Percentiles rank a stretch among this genome's conserved stretches.
These are phyloP conservation scores for Centrapalus pauciflorus DNA, from an alignment of 129 eudicot genomes.

Conservation along the genomic window DNA sequence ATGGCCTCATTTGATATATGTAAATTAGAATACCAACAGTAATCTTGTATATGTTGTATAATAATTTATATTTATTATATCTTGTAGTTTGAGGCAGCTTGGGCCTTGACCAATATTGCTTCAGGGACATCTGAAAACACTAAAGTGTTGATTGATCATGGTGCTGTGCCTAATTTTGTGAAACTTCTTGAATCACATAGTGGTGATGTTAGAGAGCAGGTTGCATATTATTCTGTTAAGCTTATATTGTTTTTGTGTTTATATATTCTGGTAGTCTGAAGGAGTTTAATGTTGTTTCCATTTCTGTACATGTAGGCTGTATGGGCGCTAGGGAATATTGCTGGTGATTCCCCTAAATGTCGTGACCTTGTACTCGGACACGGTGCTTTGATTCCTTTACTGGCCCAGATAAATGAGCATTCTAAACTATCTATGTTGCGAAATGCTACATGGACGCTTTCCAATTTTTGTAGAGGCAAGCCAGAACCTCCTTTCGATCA, in stretches of 20 bases:
- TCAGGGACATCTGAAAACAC: conserved; percentile 72
- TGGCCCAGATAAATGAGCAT: conserved; percentile 50
- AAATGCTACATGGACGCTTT: conserved; percentile 71
- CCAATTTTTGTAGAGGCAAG: conserved; percentile 70
- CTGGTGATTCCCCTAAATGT: conserved; percentile 67
- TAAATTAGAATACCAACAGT: background rate
- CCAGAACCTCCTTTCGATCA: conserved; percentile 61
- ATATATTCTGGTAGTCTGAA: background rate
- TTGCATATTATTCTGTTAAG: background rate
- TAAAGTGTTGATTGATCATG: conserved; percentile 56
- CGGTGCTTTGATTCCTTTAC: conserved; percentile 64
- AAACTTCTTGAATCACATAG: conserved; percentile 57
- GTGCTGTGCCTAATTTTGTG: conserved; percentile 66
- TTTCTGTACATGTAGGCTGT: conserved; percentile 41
- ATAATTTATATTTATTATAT: background rate
- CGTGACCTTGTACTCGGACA: conserved; percentile 58
- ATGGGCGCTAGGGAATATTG: conserved; percentile 74
- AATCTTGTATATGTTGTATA: background rate
- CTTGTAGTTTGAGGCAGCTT: conserved; percentile 64
- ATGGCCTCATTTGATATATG: background rate
- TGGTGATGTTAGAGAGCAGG: conserved; percentile 74
- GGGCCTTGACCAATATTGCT: conserved; percentile 79
- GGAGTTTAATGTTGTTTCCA: background rate
- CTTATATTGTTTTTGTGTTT: background rate
- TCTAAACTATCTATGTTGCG: conserved; percentile 64